Conservation (phyloP, 2,329 filamentous ascomycete genomes). For the Blumeriella jaapii region DNA sequence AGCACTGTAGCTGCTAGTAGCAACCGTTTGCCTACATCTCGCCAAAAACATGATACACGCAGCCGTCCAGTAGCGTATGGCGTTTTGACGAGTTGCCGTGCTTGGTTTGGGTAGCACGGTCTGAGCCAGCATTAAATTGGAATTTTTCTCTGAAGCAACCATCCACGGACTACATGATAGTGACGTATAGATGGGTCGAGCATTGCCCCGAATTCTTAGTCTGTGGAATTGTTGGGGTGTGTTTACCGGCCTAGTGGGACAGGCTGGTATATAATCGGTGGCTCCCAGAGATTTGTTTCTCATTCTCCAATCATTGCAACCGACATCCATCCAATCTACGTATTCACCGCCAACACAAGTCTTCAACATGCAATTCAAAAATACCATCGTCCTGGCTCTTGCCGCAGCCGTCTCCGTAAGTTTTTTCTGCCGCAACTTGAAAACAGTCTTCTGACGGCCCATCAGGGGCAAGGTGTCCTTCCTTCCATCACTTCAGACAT, state of each 20-base stretch:
- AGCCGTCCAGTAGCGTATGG: constrained; percentile 1
- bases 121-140: neutral
- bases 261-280: neutral
- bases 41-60: neutral
- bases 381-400: constrained; percentile 19
- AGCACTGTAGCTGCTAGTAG: no score
- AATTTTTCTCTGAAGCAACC: neutral
- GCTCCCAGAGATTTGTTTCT: neutral
- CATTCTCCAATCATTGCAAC: neutral
- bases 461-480: constrained; percentile 12
- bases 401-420: constrained; percentile 17
- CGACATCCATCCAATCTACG: neutral
- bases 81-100: neutral
- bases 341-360: constrained; percentile 3
- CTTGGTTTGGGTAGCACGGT: neutral
- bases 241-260: neutral
- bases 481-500: constrained; percentile 5
- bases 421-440: neutral
- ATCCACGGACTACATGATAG: constrained; percentile 1
- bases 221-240: constrained; percentile 2
- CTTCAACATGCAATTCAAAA: constrained; percentile 25
- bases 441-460: constrained; percentile 1
- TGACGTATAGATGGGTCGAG: constrained; percentile 4
- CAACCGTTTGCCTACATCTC: neutral
- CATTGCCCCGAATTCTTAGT: constrained; percentile 4